Evolutionary conservation across 495 filamentous ascomycete genomes (phyloP).

Genomic region (Penicillium argentinense): DNA sequence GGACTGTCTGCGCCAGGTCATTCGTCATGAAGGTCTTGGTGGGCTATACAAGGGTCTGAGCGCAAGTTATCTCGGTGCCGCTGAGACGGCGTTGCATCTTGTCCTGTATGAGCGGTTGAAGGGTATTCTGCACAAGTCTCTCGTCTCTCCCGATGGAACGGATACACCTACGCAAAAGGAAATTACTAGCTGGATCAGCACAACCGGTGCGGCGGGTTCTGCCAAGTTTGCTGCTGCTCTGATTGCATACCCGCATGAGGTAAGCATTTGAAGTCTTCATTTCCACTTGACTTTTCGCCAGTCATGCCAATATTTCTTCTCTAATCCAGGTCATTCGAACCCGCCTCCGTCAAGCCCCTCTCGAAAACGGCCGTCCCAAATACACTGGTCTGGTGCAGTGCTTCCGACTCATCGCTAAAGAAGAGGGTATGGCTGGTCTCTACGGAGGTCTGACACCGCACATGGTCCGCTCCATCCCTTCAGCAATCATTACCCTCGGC

Average conservation of each 20-base stretch:
- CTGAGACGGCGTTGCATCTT: slow-evolving; percentile 84
- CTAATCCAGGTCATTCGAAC: slow-evolving; percentile 68
- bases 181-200: slow-evolving; percentile 35
- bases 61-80: slow-evolving; percentile 82
- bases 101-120: slow-evolving; percentile 87
- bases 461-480: slow-evolving; percentile 81
- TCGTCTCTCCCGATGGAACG: slow-evolving; percentile 37
- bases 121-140: slow-evolving; percentile 56
- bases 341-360: slow-evolving; percentile 75
- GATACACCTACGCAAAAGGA: slow-evolving; percentile 28
- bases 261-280: slow-evolving; percentile 31
- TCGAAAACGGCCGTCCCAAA: slow-evolving; percentile 68
- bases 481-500: slow-evolving; percentile 88
- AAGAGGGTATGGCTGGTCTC: slow-evolving; percentile 77
- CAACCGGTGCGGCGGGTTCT: slow-evolving; percentile 71
- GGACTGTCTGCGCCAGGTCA: slow-evolving; percentile 75
- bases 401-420: slow-evolving; percentile 76
- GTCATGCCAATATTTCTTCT: not conserved
- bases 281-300: no score
- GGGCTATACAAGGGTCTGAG: slow-evolving; percentile 84
- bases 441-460: slow-evolving; percentile 89
- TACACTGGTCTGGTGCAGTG: slow-evolving; percentile 83
- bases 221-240: slow-evolving; percentile 81
- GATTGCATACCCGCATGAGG: slow-evolving; percentile 87
- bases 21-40: slow-evolving; percentile 71